Conservation (phyloP, 352 stramenopile species). For the Plasmopara halstedii region DNA sequence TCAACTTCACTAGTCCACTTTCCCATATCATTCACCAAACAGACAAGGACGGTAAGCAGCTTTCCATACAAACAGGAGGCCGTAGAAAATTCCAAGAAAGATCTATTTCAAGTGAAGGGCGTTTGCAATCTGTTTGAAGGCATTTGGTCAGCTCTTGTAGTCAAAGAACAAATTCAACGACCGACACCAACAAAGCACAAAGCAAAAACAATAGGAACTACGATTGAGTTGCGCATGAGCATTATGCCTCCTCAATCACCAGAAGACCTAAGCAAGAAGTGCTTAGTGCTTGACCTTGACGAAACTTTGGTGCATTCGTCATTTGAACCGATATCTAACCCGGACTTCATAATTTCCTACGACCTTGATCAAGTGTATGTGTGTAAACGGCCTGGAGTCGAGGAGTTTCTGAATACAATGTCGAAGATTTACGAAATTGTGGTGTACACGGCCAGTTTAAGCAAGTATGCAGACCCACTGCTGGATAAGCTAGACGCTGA, state of each 20-base stretch:
- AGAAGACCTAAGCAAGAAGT: slow-evolving; percentile 76
- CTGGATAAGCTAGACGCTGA: slow-evolving; percentile 94
- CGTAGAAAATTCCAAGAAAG: slow-evolving; percentile 23
- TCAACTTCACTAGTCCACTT: slow-evolving; percentile 6
- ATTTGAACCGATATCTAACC: slow-evolving; percentile 89
- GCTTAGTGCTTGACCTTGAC: slow-evolving; percentile 94
- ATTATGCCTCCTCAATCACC: slow-evolving; percentile 33
- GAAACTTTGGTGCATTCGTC: slow-evolving; percentile 97
- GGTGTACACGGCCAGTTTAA: slow-evolving; percentile 96
- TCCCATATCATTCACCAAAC: slow-evolving; percentile 63
- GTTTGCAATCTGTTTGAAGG: slow-evolving; percentile 64
- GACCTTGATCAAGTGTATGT: slow-evolving; percentile 94
- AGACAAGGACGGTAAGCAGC: slow-evolving; percentile 53
- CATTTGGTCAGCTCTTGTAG: slow-evolving; percentile 53
- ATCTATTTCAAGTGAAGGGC: slow-evolving; percentile 16
- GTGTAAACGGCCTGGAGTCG: slow-evolving; percentile 87
- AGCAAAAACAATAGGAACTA: slow-evolving; percentile 11
- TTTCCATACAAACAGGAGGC: slow-evolving; percentile 14
- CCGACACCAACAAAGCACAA: slow-evolving; percentile 20
- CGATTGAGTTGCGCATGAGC: slow-evolving; percentile 51
- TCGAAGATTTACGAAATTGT: slow-evolving; percentile 97
- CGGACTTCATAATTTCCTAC: slow-evolving; percentile 97
- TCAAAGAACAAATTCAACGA: slow-evolving; percentile 40
- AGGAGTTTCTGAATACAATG: slow-evolving; percentile 95
- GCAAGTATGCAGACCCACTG: slow-evolving; percentile 96